These are phyloP conservation scores for Vitellaria paradoxa DNA, from an alignment of 179 eudicot genomes.

Conservation along the genomic window DNA sequence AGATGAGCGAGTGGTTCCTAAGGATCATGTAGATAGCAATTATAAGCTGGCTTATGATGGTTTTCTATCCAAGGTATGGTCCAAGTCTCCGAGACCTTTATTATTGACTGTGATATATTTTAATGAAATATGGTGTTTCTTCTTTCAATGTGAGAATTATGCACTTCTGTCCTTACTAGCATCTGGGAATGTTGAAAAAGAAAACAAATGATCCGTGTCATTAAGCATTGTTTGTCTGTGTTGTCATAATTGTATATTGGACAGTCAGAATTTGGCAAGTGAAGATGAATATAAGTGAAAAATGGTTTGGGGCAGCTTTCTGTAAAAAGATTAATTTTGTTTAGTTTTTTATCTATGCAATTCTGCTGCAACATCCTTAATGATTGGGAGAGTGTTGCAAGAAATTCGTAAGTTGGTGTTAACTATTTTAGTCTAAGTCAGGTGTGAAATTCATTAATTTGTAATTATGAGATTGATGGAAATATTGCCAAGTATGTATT, in stretches of 20 bases:
- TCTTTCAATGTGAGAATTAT: background rate
- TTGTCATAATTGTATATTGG: background rate
- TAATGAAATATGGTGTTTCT: background rate
- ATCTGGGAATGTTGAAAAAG: background rate
- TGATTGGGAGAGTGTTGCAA: background rate
- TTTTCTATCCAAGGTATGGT: slow-evolving; percentile 44
- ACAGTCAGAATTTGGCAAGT: background rate
- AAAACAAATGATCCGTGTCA: background rate
- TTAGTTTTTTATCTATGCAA: too few relatives aligned
- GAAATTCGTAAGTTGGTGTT: background rate
- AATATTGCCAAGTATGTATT: too few relatives aligned
- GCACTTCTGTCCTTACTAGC: background rate
- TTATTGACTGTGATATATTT: background rate
- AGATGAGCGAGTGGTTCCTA: slow-evolving; percentile 62
- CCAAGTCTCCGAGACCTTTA: slow-evolving; percentile 1
- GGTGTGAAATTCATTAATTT: too few relatives aligned
- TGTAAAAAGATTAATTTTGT: background rate
- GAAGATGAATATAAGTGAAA: background rate
- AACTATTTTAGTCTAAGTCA: background rate
- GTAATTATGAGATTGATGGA: too few relatives aligned
- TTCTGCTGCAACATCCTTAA: background rate
- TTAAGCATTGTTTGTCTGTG: background rate
- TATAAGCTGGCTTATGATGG: slow-evolving; percentile 58
- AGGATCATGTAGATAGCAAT: slow-evolving; percentile 54
- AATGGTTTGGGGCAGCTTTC: background rate